Base-by-base conservation (phyloP, 1,284 basidiomycete genomes). In the Pterulicium gracile region DNA sequence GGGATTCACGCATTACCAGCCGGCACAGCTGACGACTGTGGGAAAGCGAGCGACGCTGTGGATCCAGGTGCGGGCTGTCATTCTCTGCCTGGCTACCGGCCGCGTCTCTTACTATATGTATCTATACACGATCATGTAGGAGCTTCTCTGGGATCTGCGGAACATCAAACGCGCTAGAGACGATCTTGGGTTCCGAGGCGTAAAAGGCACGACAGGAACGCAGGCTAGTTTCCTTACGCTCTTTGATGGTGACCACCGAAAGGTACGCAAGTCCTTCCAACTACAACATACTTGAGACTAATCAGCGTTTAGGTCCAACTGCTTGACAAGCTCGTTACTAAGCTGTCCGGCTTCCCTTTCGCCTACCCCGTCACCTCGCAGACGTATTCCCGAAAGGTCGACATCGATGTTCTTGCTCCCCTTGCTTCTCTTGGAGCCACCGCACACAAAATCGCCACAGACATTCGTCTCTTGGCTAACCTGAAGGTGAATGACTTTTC, bases 1-100 rank as follows among this genome's bases (percentile, higher is more conserved):
- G 36, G 96, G 96, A 1, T 98, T 97, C 71, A 99, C 96, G 4
- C 96, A 99, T 66, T 98, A 96, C 74, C 96, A 99, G 66, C 94
- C 96, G 3, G 96, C 96, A 4, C 96, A 99, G 67, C 71, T 98
- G 47, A 98, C 94, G 1, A 99, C 95, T 0, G 95, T 99, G 35
- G 96, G 96, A n/a, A 99, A 99, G 69, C 80, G 96, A n/a, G 84
- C 92, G 0, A 97, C 93, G 0, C 70, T 98, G 17, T 99, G 96
- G 95, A 86, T 98, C 43, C 92, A 96, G 72, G 83, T 81, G 20
- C 47, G 61, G 52, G 21, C 42, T 51, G 44, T 14, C 15, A 10
- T 20, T 18, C 43, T 35, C 21, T 43, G n/a, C 22, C 18, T 18
- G 27, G 24, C n/a, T n/a, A n/a, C n/a, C n/a, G n/a, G n/a, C n/a